Percentiles rank a stretch among this genome's conserved stretches.
Evolutionary conservation across 768 basidiomycete genomes (phyloP).

Genomic region (Suillus lakei): DNA sequence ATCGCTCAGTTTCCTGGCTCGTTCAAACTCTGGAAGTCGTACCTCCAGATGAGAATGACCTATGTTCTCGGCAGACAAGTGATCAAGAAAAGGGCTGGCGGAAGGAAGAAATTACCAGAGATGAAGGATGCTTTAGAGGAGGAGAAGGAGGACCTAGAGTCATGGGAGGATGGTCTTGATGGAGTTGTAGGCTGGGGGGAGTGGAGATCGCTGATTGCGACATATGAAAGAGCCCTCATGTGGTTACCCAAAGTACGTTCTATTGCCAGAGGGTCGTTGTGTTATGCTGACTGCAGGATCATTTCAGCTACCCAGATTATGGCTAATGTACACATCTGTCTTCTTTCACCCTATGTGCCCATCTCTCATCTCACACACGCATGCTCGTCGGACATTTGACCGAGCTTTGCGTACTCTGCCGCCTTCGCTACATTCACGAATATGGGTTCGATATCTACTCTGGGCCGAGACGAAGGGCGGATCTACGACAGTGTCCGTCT

Average conservation of each 20-base stretch:
- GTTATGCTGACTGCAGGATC: slow-evolving; percentile 11
- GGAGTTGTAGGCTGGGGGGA: slow-evolving; percentile 94
- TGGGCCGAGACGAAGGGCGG: slow-evolving; percentile 91
- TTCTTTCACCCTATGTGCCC: slow-evolving; percentile 92
- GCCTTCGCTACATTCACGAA: slow-evolving; percentile 86
- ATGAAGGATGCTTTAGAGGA: slow-evolving; percentile 91
- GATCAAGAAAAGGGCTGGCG: slow-evolving; percentile 78
- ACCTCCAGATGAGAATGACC: slow-evolving; percentile 79
- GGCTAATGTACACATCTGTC: slow-evolving; percentile 91
- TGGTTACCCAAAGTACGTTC: slow-evolving; percentile 86
- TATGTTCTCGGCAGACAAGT: slow-evolving; percentile 84
- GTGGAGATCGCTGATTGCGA: slow-evolving; percentile 88
- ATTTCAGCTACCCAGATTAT: slow-evolving; percentile 84
- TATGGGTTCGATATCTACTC: slow-evolving; percentile 92
- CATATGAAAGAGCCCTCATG: slow-evolving; percentile 92
- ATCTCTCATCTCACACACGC: slow-evolving; percentile 79
- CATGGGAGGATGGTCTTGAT: slow-evolving; percentile 89
- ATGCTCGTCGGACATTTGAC: slow-evolving; percentile 94
- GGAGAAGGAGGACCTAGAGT: slow-evolving; percentile 75
- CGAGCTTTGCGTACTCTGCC: slow-evolving; percentile 92
- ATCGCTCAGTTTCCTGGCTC: slow-evolving; percentile 85
- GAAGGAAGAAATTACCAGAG: slow-evolving; percentile 89
- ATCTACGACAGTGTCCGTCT: slow-evolving; percentile 76
- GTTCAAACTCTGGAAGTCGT: slow-evolving; percentile 96
- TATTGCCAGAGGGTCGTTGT: slow-evolving; percentile 1